Conservation (phyloP, 192 early-diverging fungal genomes). For the Phlyctochytrium planicorne region DNA sequence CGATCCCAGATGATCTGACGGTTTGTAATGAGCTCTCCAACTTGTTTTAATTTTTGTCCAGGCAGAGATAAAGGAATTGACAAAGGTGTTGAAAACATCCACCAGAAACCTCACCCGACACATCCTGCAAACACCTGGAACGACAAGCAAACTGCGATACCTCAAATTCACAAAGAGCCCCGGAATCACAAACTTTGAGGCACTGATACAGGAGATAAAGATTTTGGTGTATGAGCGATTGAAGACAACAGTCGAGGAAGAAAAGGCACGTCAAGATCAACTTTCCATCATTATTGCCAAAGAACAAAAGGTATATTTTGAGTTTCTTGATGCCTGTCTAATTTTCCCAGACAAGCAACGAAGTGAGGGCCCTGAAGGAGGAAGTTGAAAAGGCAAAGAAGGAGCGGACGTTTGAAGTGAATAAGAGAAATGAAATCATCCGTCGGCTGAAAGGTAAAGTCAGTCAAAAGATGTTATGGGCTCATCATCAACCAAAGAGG, state of each 20-base stretch:
- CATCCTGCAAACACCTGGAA: slow-evolving; percentile 46
- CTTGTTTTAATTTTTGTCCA: no score
- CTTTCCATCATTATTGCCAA: slow-evolving; percentile 53
- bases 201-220: slow-evolving; percentile 50
- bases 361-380: slow-evolving; percentile 39
- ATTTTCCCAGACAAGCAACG: slow-evolving; percentile 41
- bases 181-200: slow-evolving; percentile 42
- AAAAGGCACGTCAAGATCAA: slow-evolving; percentile 51
- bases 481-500: slow-evolving; percentile 30
- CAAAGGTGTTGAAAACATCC: slow-evolving; percentile 28
- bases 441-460: slow-evolving; percentile 51
- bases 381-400: slow-evolving; percentile 54
- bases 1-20: no score
- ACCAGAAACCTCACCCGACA: slow-evolving; percentile 42
- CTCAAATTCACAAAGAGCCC: slow-evolving; percentile 40
- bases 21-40: no score
- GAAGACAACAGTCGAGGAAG: slow-evolving; percentile 53
- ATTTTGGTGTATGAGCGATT: slow-evolving; percentile 52
- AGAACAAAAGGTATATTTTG: slow-evolving; percentile 48
- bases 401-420: slow-evolving; percentile 49
- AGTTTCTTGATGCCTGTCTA: background rate
- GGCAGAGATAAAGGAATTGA: slow-evolving; percentile 41
- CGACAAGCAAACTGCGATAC: slow-evolving; percentile 45
- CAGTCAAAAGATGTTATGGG: slow-evolving; percentile 4
- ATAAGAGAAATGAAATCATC: slow-evolving; percentile 54